These are phyloP conservation scores for Spathaspora jeffriesii DNA, from an alignment of 1,139 yeast genomes.

Conservation along the genomic window DNA sequence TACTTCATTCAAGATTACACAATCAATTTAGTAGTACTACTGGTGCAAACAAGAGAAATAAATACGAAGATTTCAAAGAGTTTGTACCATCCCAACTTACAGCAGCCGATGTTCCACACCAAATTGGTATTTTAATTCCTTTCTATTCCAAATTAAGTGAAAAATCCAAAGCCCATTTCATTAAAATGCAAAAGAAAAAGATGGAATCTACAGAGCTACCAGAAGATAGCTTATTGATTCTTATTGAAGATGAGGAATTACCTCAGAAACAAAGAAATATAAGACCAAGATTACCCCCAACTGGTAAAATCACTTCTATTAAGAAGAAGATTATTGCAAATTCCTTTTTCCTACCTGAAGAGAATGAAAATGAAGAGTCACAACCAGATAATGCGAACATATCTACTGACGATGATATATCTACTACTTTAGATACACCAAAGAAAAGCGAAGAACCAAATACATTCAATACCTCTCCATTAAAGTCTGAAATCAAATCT, in stretches of 20 bases:
- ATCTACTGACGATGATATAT: conserved; percentile 2
- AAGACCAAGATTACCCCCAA: conserved; percentile 91
- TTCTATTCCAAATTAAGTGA: conserved; percentile 54
- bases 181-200: conserved; percentile 56
- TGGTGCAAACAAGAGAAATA: conserved; percentile 47
- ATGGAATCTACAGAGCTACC: conserved; percentile 50
- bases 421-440: conserved; percentile 2
- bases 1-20: conserved; percentile 77
- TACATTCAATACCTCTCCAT: conserved; percentile 5
- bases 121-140: conserved; percentile 61
- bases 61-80: conserved; percentile 64
- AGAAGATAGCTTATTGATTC: conserved; percentile 37
- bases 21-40: conserved; percentile 46
- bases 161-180: conserved; percentile 48
- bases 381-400: conserved; percentile 2
- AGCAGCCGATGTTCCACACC: conserved; percentile 52
- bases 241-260: conserved; percentile 79
- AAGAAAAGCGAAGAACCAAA: conserved; percentile 1
- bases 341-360: conserved; percentile 47
- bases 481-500: conserved; percentile 6
- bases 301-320: conserved; percentile 76
- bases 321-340: conserved; percentile 62
- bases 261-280: conserved; percentile 78
- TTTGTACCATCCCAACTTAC: conserved; percentile 47
- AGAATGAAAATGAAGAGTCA: conserved; percentile 14